phyloP scores from a whole-genome alignment of 1,284 basidiomycete species.

The Grifola frondosa region DNA sequence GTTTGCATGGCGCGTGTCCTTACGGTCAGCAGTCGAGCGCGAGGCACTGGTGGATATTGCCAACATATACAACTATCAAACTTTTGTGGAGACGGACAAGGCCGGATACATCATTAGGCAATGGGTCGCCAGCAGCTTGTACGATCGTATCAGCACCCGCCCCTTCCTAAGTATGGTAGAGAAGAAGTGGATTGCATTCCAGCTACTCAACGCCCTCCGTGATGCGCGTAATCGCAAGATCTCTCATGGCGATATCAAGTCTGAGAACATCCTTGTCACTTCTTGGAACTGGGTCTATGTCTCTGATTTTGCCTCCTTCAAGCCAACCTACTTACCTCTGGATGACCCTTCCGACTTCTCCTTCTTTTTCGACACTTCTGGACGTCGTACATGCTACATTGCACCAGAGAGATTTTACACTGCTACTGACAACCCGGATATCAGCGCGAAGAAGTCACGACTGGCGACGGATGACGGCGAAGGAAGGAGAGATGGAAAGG shows the following conservation, averaged over 20 bases:
- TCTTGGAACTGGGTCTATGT: constrained; percentile 96
- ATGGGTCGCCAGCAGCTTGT: constrained; percentile 93
- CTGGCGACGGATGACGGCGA: constrained; percentile 44
- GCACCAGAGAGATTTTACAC: constrained; percentile 97
- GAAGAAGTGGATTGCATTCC: constrained; percentile 98
- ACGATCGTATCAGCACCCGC: constrained; percentile 97
- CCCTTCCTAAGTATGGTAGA: constrained; percentile 91
- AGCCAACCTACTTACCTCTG: constrained; percentile 92
- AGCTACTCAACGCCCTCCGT: constrained; percentile 83
- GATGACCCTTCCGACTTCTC: constrained; percentile 98
- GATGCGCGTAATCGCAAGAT: constrained; percentile 83
- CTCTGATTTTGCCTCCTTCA: constrained; percentile 97
- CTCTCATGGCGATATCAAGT: constrained; percentile 97
- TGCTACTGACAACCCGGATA: constrained; percentile 66
- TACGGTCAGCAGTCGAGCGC: constrained; percentile 62
- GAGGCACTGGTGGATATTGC: constrained; percentile 83
- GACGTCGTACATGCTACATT: constrained; percentile 90
- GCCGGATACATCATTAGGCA: constrained; percentile 95
- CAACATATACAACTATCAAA: constrained; percentile 89
- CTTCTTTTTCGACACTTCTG: constrained; percentile 97
- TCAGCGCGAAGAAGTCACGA: constrained; percentile 60
- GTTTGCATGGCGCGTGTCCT: not conserved
- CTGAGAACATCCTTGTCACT: constrained; percentile 95
- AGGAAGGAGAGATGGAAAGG: constrained; percentile 67
- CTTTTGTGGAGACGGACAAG: constrained; percentile 93